A percentile compares a stretch with the other conserved stretches of the same genome.
phyloP scores from a whole-genome alignment of 192 early-diverging fungal genomes.

The Rhizoclosmatium sp. region DNA sequence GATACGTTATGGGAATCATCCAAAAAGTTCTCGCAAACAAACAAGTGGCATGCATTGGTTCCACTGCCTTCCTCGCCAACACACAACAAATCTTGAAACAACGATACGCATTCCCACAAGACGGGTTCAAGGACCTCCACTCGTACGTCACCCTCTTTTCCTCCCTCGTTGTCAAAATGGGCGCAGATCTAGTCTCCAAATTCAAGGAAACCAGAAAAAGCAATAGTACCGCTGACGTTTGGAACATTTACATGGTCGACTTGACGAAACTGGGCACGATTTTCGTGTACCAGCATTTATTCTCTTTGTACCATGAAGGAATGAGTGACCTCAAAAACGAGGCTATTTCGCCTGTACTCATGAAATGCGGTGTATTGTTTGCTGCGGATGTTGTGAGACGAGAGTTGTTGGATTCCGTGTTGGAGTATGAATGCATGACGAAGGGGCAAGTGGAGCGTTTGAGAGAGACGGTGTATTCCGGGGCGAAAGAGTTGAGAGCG shows the following conservation, averaged over 20 bases:
- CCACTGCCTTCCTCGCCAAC: no score
- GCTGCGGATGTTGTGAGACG: conserved; percentile 23
- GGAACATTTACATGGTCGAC: conserved; percentile 14
- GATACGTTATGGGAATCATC: no score
- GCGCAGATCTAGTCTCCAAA: neutral
- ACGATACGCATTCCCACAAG: no score
- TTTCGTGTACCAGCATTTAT: conserved; percentile 2
- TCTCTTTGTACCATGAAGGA: conserved; percentile 7
- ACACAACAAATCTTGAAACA: no score
- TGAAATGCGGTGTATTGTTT: conserved; percentile 19
- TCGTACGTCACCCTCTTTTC: conserved; percentile 18
- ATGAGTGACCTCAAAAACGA: neutral
- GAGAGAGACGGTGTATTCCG: conserved; percentile 66
- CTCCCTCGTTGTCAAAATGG: conserved; percentile 23
- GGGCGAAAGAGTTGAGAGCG: conserved; percentile 76
- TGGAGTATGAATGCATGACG: conserved; percentile 14
- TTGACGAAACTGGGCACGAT: neutral
- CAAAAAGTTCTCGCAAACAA: no score
- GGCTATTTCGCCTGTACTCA: neutral
- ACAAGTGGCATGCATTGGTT: no score
- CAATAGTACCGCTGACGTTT: conserved; percentile 5
- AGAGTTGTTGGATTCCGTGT: neutral
- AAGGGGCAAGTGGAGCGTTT: conserved; percentile 71
- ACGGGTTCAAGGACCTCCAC: neutral
- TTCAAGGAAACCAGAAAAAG: conserved; percentile 3